Conservation (phyloP, 1,139 yeast genomes). For the Candida sp. region DNA sequence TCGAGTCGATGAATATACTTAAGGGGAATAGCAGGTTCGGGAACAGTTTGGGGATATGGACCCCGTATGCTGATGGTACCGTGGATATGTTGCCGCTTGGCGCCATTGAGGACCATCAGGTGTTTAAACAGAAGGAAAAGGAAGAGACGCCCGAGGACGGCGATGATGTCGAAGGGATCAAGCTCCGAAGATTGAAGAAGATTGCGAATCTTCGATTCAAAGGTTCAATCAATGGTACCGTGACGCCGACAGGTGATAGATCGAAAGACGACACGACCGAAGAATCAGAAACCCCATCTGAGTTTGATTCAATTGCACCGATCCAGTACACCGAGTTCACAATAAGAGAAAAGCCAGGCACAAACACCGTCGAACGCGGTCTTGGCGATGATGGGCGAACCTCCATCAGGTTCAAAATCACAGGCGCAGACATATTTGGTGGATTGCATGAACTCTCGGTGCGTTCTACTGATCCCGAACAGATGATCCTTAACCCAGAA, state of each 20-base stretch:
- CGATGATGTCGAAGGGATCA: slow-evolving; percentile 11
- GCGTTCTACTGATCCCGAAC: slow-evolving; percentile 23
- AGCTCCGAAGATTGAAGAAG: slow-evolving; percentile 26
- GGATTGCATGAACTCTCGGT: slow-evolving; percentile 80
- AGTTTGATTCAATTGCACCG: slow-evolving; percentile 57
- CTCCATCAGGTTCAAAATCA: slow-evolving; percentile 51
- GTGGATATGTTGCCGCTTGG: slow-evolving; percentile 68
- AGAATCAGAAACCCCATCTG: slow-evolving; percentile 15
- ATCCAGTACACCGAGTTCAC: slow-evolving; percentile 53
- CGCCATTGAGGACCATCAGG: slow-evolving; percentile 35
- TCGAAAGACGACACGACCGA: slow-evolving; percentile 17
- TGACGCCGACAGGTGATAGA: slow-evolving; percentile 21
- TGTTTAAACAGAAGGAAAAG: slow-evolving; percentile 12
- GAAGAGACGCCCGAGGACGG: slow-evolving; percentile 7
- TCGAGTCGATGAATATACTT: slow-evolving; percentile 57
- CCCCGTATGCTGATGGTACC: slow-evolving; percentile 66
- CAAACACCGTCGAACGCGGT: slow-evolving; percentile 10
- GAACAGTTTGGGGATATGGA: slow-evolving; percentile 69
- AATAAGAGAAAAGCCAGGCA: slow-evolving; percentile 30
- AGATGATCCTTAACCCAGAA: slow-evolving; percentile 54
- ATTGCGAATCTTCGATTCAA: slow-evolving; percentile 61
- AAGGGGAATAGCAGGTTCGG: slow-evolving; percentile 69
- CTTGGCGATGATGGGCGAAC: slow-evolving; percentile 17
- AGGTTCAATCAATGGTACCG: slow-evolving; percentile 44
- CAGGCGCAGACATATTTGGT: slow-evolving; percentile 80